Evolutionary conservation across 352 stramenopile genomes (phyloP), one percentile per base, ranked within the genome.

Genomic region (Phytopythium cucurbitacearum): DNA sequence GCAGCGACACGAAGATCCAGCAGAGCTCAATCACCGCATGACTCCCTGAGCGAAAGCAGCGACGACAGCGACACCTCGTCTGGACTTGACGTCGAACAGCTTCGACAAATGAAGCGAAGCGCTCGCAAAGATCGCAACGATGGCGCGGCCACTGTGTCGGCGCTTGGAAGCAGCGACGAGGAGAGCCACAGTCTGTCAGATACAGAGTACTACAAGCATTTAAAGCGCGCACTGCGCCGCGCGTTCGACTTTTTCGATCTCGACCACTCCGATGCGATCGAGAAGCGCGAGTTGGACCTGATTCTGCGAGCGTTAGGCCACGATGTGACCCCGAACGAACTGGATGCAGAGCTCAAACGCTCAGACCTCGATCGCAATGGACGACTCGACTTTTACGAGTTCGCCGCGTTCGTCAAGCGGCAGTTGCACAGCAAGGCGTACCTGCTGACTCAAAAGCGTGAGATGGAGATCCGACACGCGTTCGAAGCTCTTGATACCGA

Each of bases 231-330:
- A 2, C 56, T 90, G 11, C 72, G 72, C 4, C 69, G 73, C 47
- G 82, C 76, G 11, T 93, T 91, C 44, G 80, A 91, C 40, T 91
- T 91, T 39, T 93, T 89, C 46, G 82, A 93, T 42, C 53, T 85
- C 5, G 76, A 93, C 37, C 73, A 79, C 28, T 91, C 67, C 13
- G 71, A 73, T 12, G 79, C 72, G 1, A 93, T 93, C 13, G 79
- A 88, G 38, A 87, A 87, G 45, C 64, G 67, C 10, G 80, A 91
- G 46, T 57, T 93, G 13, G 69, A 60, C 8, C 75, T 87, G 36
- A 75, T 93, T 2, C 57, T 93, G 4, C 71, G 76, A 28, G 82
- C 80, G 1, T 54, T 93, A 8, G 82, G 77, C 1, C 71, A 93
- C 51, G 80, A 93, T 40, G 80, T 91, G 32, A 87, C 79, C 1